Evolutionary conservation across 176 grass and related monocot genomes (phyloP).

Genomic region (Avena sativa): DNA sequence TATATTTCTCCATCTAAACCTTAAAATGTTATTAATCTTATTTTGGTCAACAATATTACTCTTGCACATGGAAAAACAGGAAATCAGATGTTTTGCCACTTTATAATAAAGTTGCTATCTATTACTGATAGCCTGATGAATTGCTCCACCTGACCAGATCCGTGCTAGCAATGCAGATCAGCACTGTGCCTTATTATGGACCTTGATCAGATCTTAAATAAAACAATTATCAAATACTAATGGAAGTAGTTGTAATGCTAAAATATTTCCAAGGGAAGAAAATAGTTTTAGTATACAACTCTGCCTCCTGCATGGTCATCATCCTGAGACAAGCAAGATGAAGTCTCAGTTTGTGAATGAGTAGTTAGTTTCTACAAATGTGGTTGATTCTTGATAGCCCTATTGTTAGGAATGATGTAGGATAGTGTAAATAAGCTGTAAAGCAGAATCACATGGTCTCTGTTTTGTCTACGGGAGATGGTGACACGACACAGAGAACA

Average conservation of each 20-base stretch:
- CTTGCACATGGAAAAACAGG: constrained; percentile 40
- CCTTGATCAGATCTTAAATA: constrained; percentile 46
- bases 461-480: constrained; percentile 21
- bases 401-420: constrained; percentile 35
- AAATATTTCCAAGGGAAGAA: constrained; percentile 37
- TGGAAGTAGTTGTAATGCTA: constrained; percentile 14
- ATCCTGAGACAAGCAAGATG: constrained; percentile 35
- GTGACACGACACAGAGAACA: constrained; percentile 16
- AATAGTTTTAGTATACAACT: constrained; percentile 50
- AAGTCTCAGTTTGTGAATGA: constrained; percentile 44
- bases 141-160: constrained; percentile 39
- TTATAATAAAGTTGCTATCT: constrained; percentile 41
- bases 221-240: background rate
- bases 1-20: constrained; percentile 31
- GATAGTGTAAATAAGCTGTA: constrained; percentile 14
- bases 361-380: constrained; percentile 43
- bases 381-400: constrained; percentile 38
- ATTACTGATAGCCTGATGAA: constrained; percentile 25
- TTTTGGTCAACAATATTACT: constrained; percentile 13
- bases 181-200: constrained; percentile 35
- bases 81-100: constrained; percentile 20
- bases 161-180: constrained; percentile 52
- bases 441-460: constrained; percentile 16
- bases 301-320: constrained; percentile 26
- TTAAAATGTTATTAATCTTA: constrained; percentile 19